Percentiles rank a stretch among this genome's conserved stretches.
These are phyloP conservation scores for Zelopaecilomyces penicillatus DNA, from an alignment of 2,329 filamentous ascomycete genomes.

Conservation along the genomic window DNA sequence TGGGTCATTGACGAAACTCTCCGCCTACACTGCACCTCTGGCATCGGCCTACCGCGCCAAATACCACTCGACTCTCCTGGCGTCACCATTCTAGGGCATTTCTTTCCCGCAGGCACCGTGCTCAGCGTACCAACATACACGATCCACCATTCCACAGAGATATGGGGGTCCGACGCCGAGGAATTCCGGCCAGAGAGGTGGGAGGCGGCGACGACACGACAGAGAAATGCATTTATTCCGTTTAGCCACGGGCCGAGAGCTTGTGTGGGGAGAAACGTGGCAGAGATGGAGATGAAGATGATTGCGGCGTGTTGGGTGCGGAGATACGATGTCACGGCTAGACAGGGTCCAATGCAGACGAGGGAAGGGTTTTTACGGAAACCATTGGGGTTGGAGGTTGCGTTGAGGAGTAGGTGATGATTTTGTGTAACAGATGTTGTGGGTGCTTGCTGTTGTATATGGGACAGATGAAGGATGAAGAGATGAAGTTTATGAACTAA, in stretches of 20 bases:
- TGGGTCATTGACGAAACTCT: constrained; percentile 75
- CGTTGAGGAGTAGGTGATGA: constrained; percentile 17
- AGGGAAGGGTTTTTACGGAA: constrained; percentile 77
- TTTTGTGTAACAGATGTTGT: no score
- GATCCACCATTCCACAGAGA: constrained; percentile 65
- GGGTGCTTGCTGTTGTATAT: no score
- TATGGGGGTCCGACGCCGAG: constrained; percentile 66
- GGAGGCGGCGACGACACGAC: constrained; percentile 51
- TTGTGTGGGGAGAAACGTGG: constrained; percentile 73
- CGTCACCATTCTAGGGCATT: constrained; percentile 54
- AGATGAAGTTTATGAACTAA: no score
- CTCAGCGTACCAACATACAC: constrained; percentile 76
- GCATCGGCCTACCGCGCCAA: constrained; percentile 72
- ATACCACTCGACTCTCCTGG: constrained; percentile 57
- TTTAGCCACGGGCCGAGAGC: constrained; percentile 64
- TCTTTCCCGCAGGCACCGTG: constrained; percentile 66
- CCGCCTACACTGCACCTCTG: constrained; percentile 78
- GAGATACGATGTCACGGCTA: constrained; percentile 39
- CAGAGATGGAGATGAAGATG: constrained; percentile 80
- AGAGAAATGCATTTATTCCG: constrained; percentile 67
- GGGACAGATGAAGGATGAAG: no score
- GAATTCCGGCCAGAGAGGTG: constrained; percentile 70
- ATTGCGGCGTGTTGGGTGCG: constrained; percentile 61
- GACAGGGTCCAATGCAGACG: constrained; percentile 60
- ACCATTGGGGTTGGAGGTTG: constrained; percentile 54